phyloP scores from a whole-genome alignment of 2,329 filamentous ascomycete species.

The Sclerotinia sclerotiorum region DNA sequence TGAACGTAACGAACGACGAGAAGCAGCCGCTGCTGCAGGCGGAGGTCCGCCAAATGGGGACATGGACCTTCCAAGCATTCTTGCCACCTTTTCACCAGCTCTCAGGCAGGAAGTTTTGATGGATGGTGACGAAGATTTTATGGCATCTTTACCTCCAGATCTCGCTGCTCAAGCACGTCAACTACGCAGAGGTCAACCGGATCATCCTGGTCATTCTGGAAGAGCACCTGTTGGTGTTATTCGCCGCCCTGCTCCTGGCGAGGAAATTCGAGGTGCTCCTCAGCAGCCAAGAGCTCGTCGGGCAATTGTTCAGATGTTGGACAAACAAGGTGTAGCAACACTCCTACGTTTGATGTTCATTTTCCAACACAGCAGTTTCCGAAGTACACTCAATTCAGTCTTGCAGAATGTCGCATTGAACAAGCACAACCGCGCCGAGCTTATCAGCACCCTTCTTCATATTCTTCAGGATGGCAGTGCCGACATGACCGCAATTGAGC shows the following conservation, averaged over 20 bases:
- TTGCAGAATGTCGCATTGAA: slow-evolving; percentile 93
- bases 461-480: slow-evolving; percentile 94
- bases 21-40: slow-evolving; percentile 56
- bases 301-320: slow-evolving; percentile 91
- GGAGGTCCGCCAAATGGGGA: slow-evolving; percentile 56
- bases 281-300: slow-evolving; percentile 66
- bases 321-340: slow-evolving; percentile 94
- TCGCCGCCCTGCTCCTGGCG: slow-evolving; percentile 51
- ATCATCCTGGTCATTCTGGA: slow-evolving; percentile 36
- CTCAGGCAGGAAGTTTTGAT: slow-evolving; percentile 84
- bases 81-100: slow-evolving; percentile 82
- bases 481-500: slow-evolving; percentile 89
- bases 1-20: slow-evolving; percentile 77
- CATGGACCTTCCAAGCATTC: slow-evolving; percentile 90
- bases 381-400: slow-evolving; percentile 79
- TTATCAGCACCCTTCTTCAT: slow-evolving; percentile 87
- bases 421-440: slow-evolving; percentile 90
- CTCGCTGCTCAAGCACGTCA: slow-evolving; percentile 83
- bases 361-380: slow-evolving; percentile 82
- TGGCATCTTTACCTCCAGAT: slow-evolving; percentile 80
- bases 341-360: slow-evolving; percentile 98
- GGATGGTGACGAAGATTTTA: slow-evolving; percentile 85
- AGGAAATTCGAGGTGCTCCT: slow-evolving; percentile 35
- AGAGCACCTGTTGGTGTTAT: slow-evolving; percentile 40
- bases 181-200: slow-evolving; percentile 51